These are phyloP conservation scores for Takakia lepidozioides DNA, from an alignment of 225 moss, liverwort and hornwort species.

Conservation along the genomic window DNA sequence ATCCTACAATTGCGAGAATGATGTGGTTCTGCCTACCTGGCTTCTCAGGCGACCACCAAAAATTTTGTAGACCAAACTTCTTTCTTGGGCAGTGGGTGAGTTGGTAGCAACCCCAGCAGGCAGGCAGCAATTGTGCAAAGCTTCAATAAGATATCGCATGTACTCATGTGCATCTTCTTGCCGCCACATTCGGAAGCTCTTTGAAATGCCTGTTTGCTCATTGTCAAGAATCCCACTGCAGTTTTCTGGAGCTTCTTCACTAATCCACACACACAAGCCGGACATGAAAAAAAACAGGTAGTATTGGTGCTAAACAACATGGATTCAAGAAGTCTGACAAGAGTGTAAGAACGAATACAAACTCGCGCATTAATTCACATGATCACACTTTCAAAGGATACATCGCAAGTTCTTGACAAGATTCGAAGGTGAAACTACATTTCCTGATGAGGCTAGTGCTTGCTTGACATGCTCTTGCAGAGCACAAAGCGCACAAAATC, in stretches of 20 bases:
- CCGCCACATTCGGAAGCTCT: constrained; percentile 82
- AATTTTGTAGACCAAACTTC: constrained; percentile 83
- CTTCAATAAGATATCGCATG: constrained; percentile 85
- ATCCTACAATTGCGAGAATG: too few relatives aligned
- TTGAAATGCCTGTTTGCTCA: constrained; percentile 48
- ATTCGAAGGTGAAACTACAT: constrained; percentile 72
- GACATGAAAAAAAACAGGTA: too few relatives aligned
- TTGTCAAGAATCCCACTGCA: constrained; percentile 49
- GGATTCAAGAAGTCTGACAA: too few relatives aligned
- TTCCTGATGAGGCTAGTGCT: constrained; percentile 69
- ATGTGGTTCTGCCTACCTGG: constrained; percentile 61
- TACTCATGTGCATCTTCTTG: constrained; percentile 99
- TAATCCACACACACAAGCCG: too few relatives aligned
- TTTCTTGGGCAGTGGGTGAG: constrained; percentile 61
- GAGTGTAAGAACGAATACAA: background rate
- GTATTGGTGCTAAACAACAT: too few relatives aligned
- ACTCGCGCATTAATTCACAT: background rate
- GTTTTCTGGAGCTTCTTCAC: too few relatives aligned
- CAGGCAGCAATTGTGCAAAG: constrained; percentile 80
- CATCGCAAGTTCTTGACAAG: constrained; percentile 89
- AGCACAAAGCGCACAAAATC: constrained; percentile 94
- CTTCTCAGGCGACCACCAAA: constrained; percentile 90
- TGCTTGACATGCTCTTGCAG: constrained; percentile 91
- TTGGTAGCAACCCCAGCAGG: constrained; percentile 68
- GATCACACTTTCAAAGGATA: constrained; percentile 47